Percentiles rank a stretch among this genome's conserved stretches.
Conservation (phyloP, 495 filamentous ascomycete species). For the Penicillium dipodomyicola region DNA sequence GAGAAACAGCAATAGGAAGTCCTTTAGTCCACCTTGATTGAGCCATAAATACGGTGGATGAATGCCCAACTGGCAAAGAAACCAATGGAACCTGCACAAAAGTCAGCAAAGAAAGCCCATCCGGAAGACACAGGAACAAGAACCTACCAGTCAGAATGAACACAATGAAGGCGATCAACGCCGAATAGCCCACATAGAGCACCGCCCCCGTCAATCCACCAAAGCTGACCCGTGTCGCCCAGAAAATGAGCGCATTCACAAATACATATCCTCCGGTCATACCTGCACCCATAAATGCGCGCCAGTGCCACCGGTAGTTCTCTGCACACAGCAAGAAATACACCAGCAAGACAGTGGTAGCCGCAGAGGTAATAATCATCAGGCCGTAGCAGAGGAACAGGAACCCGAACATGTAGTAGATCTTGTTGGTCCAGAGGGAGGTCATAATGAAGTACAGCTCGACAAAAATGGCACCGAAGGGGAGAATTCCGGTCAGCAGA, state of each 20-base stretch:
- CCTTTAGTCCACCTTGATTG: conserved; percentile 88
- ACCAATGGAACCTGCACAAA: conserved; percentile 74
- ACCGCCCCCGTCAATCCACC: conserved; percentile 81
- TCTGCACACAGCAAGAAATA: conserved; percentile 95
- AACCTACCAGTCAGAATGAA: conserved; percentile 88
- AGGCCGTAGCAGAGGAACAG: conserved; percentile 95
- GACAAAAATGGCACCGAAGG: conserved; percentile 94
- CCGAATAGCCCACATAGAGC: conserved; percentile 90
- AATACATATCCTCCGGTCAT: conserved; percentile 89
- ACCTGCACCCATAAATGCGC: conserved; percentile 83
- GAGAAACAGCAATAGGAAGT: background rate
- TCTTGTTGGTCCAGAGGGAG: conserved; percentile 93
- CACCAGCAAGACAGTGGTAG: conserved; percentile 85
- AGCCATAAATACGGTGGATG: conserved; percentile 86
- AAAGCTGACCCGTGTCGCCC: conserved; percentile 79
- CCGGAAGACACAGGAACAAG: conserved; percentile 10
- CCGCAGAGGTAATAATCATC: conserved; percentile 94
- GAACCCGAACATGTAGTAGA: conserved; percentile 99
- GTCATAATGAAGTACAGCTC: conserved; percentile 99
- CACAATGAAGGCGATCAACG: conserved; percentile 83
- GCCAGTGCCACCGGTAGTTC: conserved; percentile 99
- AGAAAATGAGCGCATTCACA: conserved; percentile 81
- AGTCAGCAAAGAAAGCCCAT: conserved; percentile 17
- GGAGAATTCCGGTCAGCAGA: conserved; percentile 84
- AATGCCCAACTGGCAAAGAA: conserved; percentile 95